These are phyloP conservation scores for Phalaenopsis equestris DNA, from an alignment of 106 monocot genomes.

Conservation along the genomic window DNA sequence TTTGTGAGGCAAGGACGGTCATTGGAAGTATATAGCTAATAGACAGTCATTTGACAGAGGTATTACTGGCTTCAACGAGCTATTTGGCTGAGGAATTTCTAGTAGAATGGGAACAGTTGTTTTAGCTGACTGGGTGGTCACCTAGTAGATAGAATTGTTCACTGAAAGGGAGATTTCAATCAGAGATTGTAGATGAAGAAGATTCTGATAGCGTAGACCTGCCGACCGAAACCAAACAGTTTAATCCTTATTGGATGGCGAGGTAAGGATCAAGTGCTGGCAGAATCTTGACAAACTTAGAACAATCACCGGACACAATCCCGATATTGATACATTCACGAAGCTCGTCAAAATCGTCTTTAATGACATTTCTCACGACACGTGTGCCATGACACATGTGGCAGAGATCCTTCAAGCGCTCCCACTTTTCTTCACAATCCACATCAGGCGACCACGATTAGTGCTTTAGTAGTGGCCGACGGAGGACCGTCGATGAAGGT, in stretches of 20 bases:
- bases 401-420: slow-evolving; percentile 33
- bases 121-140: too few species aligned
- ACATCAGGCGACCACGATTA: slow-evolving; percentile 73
- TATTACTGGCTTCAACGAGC: too few species aligned
- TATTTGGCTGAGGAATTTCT: too few species aligned
- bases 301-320: slow-evolving; percentile 33
- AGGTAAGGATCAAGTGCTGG: slow-evolving; percentile 48
- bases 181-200: background rate
- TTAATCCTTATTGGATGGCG: slow-evolving; percentile 19
- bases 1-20: too few species aligned
- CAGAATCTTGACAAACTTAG: slow-evolving; percentile 27
- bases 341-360: slow-evolving; percentile 82
- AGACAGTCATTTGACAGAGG: too few species aligned
- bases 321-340: slow-evolving; percentile 72
- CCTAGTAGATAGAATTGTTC: too few species aligned
- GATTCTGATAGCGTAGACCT: background rate
- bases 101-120: too few species aligned
- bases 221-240: background rate
- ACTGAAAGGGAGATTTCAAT: too few species aligned
- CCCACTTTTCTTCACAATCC: slow-evolving; percentile 63
- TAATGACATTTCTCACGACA: slow-evolving; percentile 46
- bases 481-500: background rate
- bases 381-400: slow-evolving; percentile 15
- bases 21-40: too few species aligned
- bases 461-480: slow-evolving; percentile 38